These are phyloP conservation scores for Moelleriella libera DNA, from an alignment of 2,329 filamentous ascomycete species.

Conservation along the genomic window DNA sequence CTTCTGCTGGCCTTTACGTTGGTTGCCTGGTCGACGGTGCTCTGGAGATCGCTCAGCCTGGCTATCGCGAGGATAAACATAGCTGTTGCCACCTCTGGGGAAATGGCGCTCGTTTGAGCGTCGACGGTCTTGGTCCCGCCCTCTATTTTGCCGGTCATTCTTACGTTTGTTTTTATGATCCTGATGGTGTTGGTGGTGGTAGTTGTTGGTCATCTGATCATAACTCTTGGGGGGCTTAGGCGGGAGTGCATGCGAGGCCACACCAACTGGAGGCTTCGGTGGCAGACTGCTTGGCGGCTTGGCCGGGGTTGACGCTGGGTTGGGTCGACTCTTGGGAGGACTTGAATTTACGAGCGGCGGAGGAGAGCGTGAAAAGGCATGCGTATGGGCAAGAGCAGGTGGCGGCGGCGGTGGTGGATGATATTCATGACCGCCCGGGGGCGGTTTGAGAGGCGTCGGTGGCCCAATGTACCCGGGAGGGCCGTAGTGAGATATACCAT, in stretches of 20 bases:
- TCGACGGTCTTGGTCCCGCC: slow-evolving; percentile 12
- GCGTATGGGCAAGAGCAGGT: background rate
- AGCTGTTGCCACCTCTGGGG: background rate
- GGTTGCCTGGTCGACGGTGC: slow-evolving; percentile 1
- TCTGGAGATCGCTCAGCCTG: background rate
- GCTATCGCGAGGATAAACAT: background rate
- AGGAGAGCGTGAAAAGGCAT: slow-evolving; percentile 3
- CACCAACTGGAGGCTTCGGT: slow-evolving; percentile 4
- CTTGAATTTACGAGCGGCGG: background rate
- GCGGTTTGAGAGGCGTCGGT: background rate
- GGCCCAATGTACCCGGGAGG: slow-evolving; percentile 5
- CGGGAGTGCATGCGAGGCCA: slow-evolving; percentile 12
- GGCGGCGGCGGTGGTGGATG: background rate
- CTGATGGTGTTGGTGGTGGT: background rate
- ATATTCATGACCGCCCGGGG: slow-evolving; percentile 3
- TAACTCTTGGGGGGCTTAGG: slow-evolving; percentile 17
- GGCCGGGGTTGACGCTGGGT: background rate
- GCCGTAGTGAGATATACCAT: slow-evolving; percentile 6
- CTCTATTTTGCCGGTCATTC: slow-evolving; percentile 16
- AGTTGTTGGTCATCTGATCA: slow-evolving; percentile 11
- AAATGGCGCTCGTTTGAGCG: slow-evolving; percentile 3
- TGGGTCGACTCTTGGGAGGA: background rate
- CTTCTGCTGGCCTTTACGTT: background rate
- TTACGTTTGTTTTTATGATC: slow-evolving; percentile 16
- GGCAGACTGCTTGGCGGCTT: slow-evolving; percentile 3